A percentile compares a stretch with the other conserved stretches of the same genome.
phyloP scores from a whole-genome alignment of 2,329 filamentous ascomycete genomes.

The Rhynchosporium graminicola region DNA sequence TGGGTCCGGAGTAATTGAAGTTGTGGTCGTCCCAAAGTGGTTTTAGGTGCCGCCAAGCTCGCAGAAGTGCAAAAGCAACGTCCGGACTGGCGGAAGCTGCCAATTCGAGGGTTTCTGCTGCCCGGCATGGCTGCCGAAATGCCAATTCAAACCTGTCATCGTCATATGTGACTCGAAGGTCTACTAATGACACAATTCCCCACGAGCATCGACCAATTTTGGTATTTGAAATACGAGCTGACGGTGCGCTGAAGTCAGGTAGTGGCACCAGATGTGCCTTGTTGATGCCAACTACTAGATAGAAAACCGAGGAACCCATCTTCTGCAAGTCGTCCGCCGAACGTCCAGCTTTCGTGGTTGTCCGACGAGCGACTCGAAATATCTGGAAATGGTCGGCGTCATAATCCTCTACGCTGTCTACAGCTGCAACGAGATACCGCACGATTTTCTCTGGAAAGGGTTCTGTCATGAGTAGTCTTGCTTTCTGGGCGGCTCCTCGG shows the following conservation, averaged over 20 bases:
- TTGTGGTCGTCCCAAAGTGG: conserved; percentile 66
- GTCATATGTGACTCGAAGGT: conserved; percentile 57
- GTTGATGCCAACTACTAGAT: conserved; percentile 68
- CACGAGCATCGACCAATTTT: conserved; percentile 52
- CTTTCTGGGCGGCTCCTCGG: conserved; percentile 58
- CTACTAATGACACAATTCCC: conserved; percentile 63
- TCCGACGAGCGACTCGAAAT: conserved; percentile 67
- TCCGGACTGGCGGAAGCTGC: conserved; percentile 65
- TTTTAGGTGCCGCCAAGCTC: conserved; percentile 62
- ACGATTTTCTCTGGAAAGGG: conserved; percentile 60
- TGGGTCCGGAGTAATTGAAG: conserved; percentile 62
- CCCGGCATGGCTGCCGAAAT: conserved; percentile 60
- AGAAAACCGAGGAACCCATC: conserved; percentile 63
- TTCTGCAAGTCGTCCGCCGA: conserved; percentile 69
- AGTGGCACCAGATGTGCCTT: conserved; percentile 69
- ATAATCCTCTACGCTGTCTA: conserved; percentile 69
- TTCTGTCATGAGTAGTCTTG: conserved; percentile 51
- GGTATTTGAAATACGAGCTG: conserved; percentile 46
- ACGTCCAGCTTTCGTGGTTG: conserved; percentile 52
- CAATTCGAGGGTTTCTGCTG: conserved; percentile 57
- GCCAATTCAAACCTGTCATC: conserved; percentile 69
- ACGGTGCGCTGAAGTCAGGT: conserved; percentile 55
- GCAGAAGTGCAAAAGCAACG: conserved; percentile 62
- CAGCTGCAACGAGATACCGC: conserved; percentile 60
- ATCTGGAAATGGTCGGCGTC: conserved; percentile 67